phyloP scores from a whole-genome alignment of 2,329 filamentous ascomycete species.

The Aspergillus tamarii region DNA sequence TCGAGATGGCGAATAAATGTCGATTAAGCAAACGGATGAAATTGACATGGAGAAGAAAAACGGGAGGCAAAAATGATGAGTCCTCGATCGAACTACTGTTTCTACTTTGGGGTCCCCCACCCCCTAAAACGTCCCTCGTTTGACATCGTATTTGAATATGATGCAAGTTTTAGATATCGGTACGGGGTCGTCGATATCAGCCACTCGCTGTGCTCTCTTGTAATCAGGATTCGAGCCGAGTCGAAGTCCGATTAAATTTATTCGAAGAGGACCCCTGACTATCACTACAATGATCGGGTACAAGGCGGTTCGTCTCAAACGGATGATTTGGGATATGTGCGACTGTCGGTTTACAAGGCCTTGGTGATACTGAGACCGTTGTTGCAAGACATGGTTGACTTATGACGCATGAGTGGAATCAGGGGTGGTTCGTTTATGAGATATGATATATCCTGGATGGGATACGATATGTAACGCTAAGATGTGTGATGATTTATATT shows the following conservation, averaged over 20 bases:
- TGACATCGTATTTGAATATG: neutral
- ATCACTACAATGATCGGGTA: neutral
- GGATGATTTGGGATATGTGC: neutral
- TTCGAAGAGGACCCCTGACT: too few species aligned
- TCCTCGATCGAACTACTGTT: neutral
- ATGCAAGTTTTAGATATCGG: neutral
- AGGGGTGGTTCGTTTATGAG: neutral
- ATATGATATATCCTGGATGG: neutral
- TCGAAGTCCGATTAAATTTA: neutral
- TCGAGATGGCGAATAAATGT: neutral
- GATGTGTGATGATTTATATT: neutral
- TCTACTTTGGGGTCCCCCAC: neutral
- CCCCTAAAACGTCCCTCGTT: neutral
- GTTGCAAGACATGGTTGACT: neutral
- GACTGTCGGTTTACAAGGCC: neutral
- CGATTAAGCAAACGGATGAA: neutral
- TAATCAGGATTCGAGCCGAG: neutral
- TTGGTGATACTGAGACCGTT: neutral
- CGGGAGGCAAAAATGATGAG: neutral
- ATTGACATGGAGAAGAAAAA: neutral
- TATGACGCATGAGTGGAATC: neutral
- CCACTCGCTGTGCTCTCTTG: neutral
- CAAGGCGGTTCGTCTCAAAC: neutral
- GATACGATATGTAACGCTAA: neutral
- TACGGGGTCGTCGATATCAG: neutral